Base-by-base conservation (phyloP, 73 alveolate genomes). In the Diophrys appendiculata region DNA sequence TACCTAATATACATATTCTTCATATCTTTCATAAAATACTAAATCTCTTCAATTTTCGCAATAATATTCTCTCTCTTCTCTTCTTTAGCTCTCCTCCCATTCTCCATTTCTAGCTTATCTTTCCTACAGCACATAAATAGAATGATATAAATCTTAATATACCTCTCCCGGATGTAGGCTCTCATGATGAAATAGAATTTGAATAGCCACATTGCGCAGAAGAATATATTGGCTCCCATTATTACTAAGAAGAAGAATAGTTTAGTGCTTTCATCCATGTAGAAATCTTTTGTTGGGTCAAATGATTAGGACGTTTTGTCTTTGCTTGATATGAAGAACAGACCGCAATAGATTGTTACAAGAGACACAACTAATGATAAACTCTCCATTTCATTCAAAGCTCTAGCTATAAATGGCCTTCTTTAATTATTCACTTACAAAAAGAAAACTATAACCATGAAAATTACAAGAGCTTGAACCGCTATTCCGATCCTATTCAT, bases 291-390 rank as follows among this genome's bases (percentile, higher is more conserved):
- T 26, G 65, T 79, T 0, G 77, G 81, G 54, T 85, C 83, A 65
- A 85, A 85, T 22, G 85, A 26, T 32, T 69, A 65, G 22, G 86
- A 72, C 24, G 67, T 78, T 13, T 29, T 29, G 60, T 84, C 92
- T 43, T 84, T 84, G 28, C 73, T 25, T 2, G 92, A 77, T 0
- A 84, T 65, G 72, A 84, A 89, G 86, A 84, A 89, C 11, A 89
- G 69, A 2, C 93, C 95, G 35, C 93, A 89, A 71, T 89, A 89
- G 31, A 89, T 89, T 8, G 95, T 89, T 31, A 85, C 35, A 18
- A 71, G 43, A 24, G 88, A 81, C 2, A 83, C 69, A 28, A 84
- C 23, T 33, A 84, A 54, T 2, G 88, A 77, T 1, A 84, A 32
- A 69, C 56, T 78, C 56, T 84, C 92, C 25, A 84, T 74, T 64